Base-by-base conservation (phyloP, 148 eudicot species). In the Pouteria glomerata region DNA sequence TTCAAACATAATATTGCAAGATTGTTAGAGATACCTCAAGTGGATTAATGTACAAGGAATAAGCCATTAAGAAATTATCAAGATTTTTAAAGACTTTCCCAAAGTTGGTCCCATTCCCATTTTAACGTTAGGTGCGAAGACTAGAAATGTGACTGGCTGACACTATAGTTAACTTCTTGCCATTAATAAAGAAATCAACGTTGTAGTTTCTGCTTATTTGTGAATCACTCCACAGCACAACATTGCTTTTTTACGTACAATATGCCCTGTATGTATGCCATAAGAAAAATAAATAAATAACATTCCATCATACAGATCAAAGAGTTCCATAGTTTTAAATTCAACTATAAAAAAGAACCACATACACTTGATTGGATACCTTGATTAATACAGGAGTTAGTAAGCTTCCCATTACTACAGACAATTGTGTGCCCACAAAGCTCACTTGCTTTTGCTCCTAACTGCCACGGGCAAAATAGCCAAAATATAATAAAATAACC, bases 401-500 rank as follows among this genome's bases (percentile, higher is more conserved):
- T 23, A n/a, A 63, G 23, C 31, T 59, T 75, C 70, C 70, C 57
- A 70, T n/a, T 53, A 62, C 3, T 66, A 7, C 62, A 79, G 60
- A 70, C 33, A 80, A 87, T 57, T 31, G 78, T 73, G 71, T 67
- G 64, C 42, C 94, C 86, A 63, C 74, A 68, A 52, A 82, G 78
- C 57, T 77, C 86, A 71, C 86, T 77, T 18, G 68, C 66, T 68
- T 83, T 82, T 58, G 78, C 74, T 72, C 88, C 86, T 24, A 83
- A 75, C 87, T 86, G 51, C 15, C 41, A 79, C 10, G 44, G 44
- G 5, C 44, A 39, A 39, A 39, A 39, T 10, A 39, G 10, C 5
- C 10, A 39, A 39, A 39, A 39, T 39, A 39, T 39, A 39, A 39
- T 10, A 39, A 5, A 39, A 39, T 4, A 39, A 39, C 44, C 44